Percentiles rank a stretch among this genome's conserved stretches.
These are phyloP conservation scores for Alnus rubra DNA, from an alignment of 306 rosid genomes.

Conservation along the genomic window DNA sequence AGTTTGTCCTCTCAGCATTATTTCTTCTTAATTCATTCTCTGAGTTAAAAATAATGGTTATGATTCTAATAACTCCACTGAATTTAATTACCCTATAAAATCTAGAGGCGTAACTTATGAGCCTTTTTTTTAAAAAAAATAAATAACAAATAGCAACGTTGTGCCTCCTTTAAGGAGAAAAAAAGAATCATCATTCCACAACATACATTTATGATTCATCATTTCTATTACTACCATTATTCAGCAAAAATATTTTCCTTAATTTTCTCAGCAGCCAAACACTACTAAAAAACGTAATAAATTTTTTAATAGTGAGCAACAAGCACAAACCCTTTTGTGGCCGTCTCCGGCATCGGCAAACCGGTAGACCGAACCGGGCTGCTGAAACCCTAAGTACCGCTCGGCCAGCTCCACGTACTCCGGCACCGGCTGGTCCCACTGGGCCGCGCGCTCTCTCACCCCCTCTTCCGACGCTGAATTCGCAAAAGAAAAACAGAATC, in stretches of 20 bases:
- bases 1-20: no score
- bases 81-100: no score
- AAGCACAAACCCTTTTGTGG: slow-evolving; percentile 53
- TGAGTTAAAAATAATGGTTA: no score
- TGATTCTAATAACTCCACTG: no score
- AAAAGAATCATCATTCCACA: no score
- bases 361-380: slow-evolving; percentile 57
- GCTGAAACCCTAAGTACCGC: slow-evolving; percentile 73
- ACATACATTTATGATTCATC: no score
- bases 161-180: no score
- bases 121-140: no score
- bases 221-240: not conserved
- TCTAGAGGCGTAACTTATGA: not conserved
- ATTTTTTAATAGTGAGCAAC: not conserved
- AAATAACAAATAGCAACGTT: no score
- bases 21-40: no score
- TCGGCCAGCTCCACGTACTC: slow-evolving; percentile 68
- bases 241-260: not conserved
- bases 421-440: slow-evolving; percentile 81
- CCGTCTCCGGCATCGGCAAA: slow-evolving; percentile 75
- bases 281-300: not conserved
- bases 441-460: slow-evolving; percentile 70
- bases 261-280: not conserved
- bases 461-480: slow-evolving; percentile 65
- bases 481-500: not conserved